Base-by-base conservation (phyloP, 805 yeast species). In the Teunomyces stri region DNA sequence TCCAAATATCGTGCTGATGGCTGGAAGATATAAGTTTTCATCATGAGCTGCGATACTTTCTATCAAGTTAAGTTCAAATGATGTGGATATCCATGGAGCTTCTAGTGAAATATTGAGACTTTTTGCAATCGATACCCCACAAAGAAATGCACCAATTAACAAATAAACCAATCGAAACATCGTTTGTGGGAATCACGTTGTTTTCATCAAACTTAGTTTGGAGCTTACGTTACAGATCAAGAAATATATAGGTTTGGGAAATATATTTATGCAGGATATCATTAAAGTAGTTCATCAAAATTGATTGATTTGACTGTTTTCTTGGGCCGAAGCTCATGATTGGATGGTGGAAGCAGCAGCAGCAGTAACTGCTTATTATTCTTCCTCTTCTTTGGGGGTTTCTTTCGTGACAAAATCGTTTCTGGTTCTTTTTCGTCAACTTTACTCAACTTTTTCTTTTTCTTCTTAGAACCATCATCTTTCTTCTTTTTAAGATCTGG, bases 11-110 rank as follows among this genome's bases (percentile, higher is more conserved):
- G 50, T 53, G 47, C 42, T 49, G 44, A 48, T 43, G 31, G 45
- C 55, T 0, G 69, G 66, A 3, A 60, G 38, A 51, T 75, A 77
- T 3, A 71, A 49, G 0, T 70, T 53, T 28, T 66, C 71, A 50
- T 78, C 62, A 30, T 57, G 49, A 0, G 65, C 55, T 2, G 74
- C 56, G 20, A 70, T 49, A 15, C 76, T 64, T 53, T 79, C 83
- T n/a, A 73, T 42, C 37, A 78, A 66, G 47, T 70, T 67, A 40
- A 78, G 55, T 22, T 64, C 57, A 51, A 76, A 78, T 1, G 77
- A 72, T 0, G 78, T 65, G 21, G 54, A 49, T 5, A 50, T 45
- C 81, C 81, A 77, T 25, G 57, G 63, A 4, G 77, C 70, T 6
- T 59, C 61, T 35, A 74, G 50, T 3, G 60, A 51, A 29, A 74